These are phyloP conservation scores for Pichia sp. DNA, from an alignment of 1,139 yeast genomes.

Conservation along the genomic window DNA sequence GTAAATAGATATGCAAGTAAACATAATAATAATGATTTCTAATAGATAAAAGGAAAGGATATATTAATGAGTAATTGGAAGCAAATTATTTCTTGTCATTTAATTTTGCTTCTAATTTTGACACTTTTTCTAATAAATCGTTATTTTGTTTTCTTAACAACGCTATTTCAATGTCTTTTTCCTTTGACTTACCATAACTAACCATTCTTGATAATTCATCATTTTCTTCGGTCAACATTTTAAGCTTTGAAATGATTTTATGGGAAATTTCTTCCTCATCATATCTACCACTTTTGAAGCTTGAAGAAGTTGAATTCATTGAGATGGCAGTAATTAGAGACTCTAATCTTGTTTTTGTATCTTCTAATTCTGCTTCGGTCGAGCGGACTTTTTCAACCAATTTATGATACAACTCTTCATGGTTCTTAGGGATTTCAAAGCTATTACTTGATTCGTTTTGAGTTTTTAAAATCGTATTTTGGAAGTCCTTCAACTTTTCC, in stretches of 20 bases:
- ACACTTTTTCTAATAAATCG: slow-evolving; percentile 37
- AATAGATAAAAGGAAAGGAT: neutral
- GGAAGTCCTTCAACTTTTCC: slow-evolving; percentile 21
- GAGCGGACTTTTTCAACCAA: slow-evolving; percentile 48
- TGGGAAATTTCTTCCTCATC: slow-evolving; percentile 79
- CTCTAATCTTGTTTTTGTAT: slow-evolving; percentile 59
- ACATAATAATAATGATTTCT: neutral
- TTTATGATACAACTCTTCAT: slow-evolving; percentile 46
- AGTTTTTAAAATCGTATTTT: slow-evolving; percentile 19
- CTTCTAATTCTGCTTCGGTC: slow-evolving; percentile 53
- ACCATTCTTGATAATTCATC: slow-evolving; percentile 64
- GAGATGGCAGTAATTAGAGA: slow-evolving; percentile 55
- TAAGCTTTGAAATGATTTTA: slow-evolving; percentile 61
- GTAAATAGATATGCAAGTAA: neutral
- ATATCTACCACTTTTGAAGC: slow-evolving; percentile 49
- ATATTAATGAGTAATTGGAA: neutral
- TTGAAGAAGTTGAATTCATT: slow-evolving; percentile 38
- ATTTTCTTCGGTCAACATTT: slow-evolving; percentile 64
- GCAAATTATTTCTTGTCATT: slow-evolving; percentile 18
- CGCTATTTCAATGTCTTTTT: slow-evolving; percentile 65
- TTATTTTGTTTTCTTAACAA: slow-evolving; percentile 49
- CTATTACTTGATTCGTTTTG: slow-evolving; percentile 17
- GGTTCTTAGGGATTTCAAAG: slow-evolving; percentile 40
- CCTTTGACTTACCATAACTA: slow-evolving; percentile 68
- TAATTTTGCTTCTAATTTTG: slow-evolving; percentile 28